Percentiles rank a stretch among this genome's conserved stretches.
phyloP scores from a whole-genome alignment of 2,329 filamentous ascomycete genomes.

The Colletotrichum orchidophilum region DNA sequence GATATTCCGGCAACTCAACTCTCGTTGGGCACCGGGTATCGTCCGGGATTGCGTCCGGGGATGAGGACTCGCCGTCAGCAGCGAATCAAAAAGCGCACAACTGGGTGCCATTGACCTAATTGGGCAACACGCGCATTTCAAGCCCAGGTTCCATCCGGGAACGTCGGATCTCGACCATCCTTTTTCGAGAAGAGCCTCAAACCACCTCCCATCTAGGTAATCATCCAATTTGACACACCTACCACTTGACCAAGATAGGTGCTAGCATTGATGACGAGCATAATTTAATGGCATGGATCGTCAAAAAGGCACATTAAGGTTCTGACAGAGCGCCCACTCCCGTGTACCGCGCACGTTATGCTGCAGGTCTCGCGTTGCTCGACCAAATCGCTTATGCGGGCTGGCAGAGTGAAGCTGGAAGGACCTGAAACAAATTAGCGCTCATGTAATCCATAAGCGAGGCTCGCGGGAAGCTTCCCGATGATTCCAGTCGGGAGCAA shows the following conservation, averaged over 20 bases:
- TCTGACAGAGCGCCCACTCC: slow-evolving; percentile 12
- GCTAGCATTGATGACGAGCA: not conserved
- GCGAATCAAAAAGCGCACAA: no score
- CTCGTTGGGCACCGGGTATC: no score
- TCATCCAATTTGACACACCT: not conserved
- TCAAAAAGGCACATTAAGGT: slow-evolving; percentile 11
- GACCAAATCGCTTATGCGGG: slow-evolving; percentile 5
- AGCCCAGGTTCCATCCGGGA: not conserved
- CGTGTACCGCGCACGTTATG: not conserved
- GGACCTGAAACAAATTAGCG: slow-evolving; percentile 5
- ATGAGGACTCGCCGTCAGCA: no score
- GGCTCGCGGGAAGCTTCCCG: not conserved
- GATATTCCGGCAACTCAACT: no score
- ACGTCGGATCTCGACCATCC: not conserved
- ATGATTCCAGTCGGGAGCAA: not conserved
- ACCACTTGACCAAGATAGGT: not conserved
- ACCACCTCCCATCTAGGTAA: not conserved
- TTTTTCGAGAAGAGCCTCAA: not conserved
- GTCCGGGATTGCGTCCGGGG: no score
- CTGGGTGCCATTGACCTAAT: no score
- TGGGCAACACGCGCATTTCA: not conserved
- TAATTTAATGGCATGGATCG: not conserved
- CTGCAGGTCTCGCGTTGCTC: slow-evolving; percentile 26
- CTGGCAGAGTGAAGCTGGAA: not conserved
- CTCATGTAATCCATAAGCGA: not conserved